Conservation (phyloP, 2,329 filamentous ascomycete species). For the Diplodia corticola region DNA sequence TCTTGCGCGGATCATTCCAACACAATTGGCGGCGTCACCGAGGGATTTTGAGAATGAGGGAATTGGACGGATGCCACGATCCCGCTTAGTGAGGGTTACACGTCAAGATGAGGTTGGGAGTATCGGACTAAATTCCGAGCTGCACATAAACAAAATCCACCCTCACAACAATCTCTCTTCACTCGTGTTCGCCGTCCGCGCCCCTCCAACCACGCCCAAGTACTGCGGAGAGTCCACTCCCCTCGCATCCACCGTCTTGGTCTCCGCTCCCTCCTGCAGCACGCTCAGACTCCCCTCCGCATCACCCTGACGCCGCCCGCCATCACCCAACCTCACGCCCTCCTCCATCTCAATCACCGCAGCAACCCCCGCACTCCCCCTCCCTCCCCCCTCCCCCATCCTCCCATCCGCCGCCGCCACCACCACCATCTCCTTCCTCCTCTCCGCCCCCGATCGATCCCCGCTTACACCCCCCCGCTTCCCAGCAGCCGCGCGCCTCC, state of each 20-base stretch:
- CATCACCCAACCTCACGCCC: not conserved
- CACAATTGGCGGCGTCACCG: not conserved
- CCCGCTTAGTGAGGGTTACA: not conserved
- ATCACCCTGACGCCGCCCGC: not conserved
- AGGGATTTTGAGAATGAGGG: not conserved
- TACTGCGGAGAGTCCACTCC: not conserved
- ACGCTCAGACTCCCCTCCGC: not conserved
- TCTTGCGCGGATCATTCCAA: too few relatives aligned
- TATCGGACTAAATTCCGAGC: not conserved
- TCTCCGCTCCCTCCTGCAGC: not conserved
- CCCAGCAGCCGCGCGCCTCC: constrained; percentile 22
- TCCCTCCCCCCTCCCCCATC: not conserved
- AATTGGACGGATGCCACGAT: not conserved
- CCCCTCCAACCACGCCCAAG: not conserved
- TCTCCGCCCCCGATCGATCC: not conserved
- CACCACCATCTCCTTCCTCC: not conserved
- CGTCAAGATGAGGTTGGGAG: not conserved
- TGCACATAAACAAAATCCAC: not conserved
- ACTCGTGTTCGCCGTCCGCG: not conserved
- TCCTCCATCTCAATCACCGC: not conserved
- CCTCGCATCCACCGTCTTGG: not conserved
- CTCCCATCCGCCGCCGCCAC: not conserved
- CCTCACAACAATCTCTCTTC: not conserved
- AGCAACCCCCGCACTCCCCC: not conserved
- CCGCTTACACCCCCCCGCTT: not conserved